These are phyloP conservation scores for Schizophyllum commune DNA, from an alignment of 1,284 basidiomycete genomes.

Conservation along the genomic window DNA sequence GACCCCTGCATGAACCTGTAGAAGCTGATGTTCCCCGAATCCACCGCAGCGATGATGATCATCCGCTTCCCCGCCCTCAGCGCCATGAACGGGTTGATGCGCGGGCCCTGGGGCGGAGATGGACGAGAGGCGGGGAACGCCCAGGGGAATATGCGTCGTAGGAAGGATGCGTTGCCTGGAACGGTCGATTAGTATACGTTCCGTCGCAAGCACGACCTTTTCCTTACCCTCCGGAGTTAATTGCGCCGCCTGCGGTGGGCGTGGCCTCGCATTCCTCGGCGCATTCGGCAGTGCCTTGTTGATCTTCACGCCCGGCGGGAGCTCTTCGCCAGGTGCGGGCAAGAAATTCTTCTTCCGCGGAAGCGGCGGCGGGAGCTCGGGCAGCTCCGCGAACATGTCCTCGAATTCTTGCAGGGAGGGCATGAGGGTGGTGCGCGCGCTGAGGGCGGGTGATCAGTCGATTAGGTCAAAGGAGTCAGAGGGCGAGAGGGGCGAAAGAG, in stretches of 20 bases:
- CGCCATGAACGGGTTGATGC: conserved; percentile 61
- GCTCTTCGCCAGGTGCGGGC: background rate
- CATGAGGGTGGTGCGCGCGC: conserved; percentile 66
- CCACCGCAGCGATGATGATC: conserved; percentile 84
- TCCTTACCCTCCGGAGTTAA: background rate
- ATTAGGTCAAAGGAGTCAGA: too few species aligned
- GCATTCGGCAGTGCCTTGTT: conserved; percentile 8
- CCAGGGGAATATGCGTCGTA: conserved; percentile 24
- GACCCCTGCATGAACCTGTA: conserved; percentile 83
- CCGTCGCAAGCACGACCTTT: background rate
- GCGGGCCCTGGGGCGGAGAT: conserved; percentile 21
- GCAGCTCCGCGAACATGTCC: conserved; percentile 53
- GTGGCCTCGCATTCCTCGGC: conserved; percentile 7
- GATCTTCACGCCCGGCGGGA: background rate
- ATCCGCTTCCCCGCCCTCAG: conserved; percentile 83
- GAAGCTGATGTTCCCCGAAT: conserved; percentile 84
- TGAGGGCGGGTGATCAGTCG: too few species aligned
- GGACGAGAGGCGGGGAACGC: conserved; percentile 18
- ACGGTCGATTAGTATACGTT: conserved; percentile 5
- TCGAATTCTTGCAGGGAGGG: conserved; percentile 65
- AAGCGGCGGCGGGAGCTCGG: conserved; percentile 45
- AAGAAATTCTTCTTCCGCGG: conserved; percentile 31
- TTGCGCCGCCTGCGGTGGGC: conserved; percentile 6
- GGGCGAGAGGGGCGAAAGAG: too few species aligned
- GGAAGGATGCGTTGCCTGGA: conserved; percentile 14